Conservation (phyloP, 768 basidiomycete genomes). For the Rhizopogon salebrosus region DNA sequence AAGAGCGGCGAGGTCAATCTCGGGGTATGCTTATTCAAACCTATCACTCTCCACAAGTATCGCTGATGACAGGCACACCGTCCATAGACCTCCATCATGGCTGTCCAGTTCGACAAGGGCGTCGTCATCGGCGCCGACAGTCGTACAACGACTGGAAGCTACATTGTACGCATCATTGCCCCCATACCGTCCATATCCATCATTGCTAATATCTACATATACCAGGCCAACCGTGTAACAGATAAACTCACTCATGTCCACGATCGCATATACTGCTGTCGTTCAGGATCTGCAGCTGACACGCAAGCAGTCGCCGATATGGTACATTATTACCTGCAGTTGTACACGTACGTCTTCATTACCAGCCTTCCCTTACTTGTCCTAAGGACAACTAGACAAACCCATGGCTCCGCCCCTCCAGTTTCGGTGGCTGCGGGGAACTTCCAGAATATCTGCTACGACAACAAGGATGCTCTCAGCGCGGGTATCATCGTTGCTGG, state of each 20-base stretch:
- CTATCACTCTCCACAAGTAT: background rate
- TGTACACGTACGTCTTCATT: constrained; percentile 51
- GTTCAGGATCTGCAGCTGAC: constrained; percentile 96
- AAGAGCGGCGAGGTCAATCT: constrained; percentile 96
- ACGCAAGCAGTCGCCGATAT: constrained; percentile 95
- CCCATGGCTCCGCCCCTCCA: constrained; percentile 60
- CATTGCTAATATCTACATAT: constrained; percentile 1
- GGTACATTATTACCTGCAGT: constrained; percentile 78
- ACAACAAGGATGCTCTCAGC: constrained; percentile 83
- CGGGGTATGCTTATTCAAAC: constrained; percentile 59
- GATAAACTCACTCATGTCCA: constrained; percentile 97
- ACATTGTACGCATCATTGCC: constrained; percentile 61
- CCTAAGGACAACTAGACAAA: constrained; percentile 37
- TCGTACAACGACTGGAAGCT: constrained; percentile 94
- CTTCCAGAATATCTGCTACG: constrained; percentile 87
- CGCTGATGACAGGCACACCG: background rate
- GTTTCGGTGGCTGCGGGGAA: constrained; percentile 77
- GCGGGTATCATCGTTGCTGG: constrained; percentile 98
- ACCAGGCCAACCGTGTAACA: constrained; percentile 92
- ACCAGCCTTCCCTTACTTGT: background rate
- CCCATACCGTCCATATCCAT: background rate
- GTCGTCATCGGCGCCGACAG: constrained; percentile 97
- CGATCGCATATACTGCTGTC: constrained; percentile 98
- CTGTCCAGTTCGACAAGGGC: constrained; percentile 91
- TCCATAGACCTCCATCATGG: constrained; percentile 94